phyloP scores from a whole-genome alignment of 805 yeast species.

The Candida germanica region DNA sequence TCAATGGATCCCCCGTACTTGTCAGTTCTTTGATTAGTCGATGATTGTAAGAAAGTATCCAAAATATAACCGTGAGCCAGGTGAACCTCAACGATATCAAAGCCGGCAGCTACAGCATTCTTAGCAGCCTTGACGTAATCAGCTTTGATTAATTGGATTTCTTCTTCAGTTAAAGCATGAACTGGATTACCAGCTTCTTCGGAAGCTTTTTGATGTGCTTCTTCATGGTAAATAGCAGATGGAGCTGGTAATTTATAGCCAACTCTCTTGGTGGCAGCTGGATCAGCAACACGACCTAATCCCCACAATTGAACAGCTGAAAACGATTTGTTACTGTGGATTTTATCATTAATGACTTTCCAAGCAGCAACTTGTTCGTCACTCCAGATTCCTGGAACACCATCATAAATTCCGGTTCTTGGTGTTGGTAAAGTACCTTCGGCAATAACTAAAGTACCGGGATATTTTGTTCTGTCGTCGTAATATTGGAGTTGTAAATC shows the following conservation, averaged over 20 bases:
- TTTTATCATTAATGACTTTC: constrained; percentile 44
- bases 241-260: constrained; percentile 16
- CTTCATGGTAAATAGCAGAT: constrained; percentile 1
- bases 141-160: constrained; percentile 18
- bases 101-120: constrained; percentile 22
- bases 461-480: constrained; percentile 26
- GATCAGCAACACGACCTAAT: constrained; percentile 42
- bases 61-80: constrained; percentile 28
- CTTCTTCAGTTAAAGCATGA: constrained; percentile 19
- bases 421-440: constrained; percentile 34
- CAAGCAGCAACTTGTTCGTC: constrained; percentile 48
- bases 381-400: constrained; percentile 50
- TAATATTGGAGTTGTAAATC: constrained; percentile 28
- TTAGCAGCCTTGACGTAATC: constrained; percentile 17
- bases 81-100: constrained; percentile 26
- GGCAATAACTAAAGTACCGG: constrained; percentile 29
- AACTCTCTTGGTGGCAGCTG: constrained; percentile 20
- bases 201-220: neutral
- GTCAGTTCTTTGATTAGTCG: constrained; percentile 23
- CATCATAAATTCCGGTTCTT: constrained; percentile 36
- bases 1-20: constrained; percentile 26
- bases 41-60: constrained; percentile 20
- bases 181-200: constrained; percentile 9
- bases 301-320: constrained; percentile 53
- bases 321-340: constrained; percentile 44